These are phyloP conservation scores for Sarcodon sp. DNA, from an alignment of 768 basidiomycete genomes.

Conservation along the genomic window DNA sequence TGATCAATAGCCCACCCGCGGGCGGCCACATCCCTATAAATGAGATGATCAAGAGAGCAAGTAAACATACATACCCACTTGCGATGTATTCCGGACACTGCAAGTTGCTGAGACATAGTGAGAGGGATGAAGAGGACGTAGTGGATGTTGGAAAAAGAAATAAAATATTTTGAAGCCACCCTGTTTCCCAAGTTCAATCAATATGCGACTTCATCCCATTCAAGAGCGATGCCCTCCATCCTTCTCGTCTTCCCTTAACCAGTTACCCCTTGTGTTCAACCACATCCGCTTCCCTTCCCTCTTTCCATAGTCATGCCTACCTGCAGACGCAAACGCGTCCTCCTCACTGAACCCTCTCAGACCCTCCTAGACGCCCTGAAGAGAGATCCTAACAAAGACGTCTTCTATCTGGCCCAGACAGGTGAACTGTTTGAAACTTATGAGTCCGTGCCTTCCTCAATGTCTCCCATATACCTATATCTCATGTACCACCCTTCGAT, in stretches of 20 bases:
- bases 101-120: too few relatives aligned
- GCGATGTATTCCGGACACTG: too few relatives aligned
- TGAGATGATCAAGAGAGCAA: too few relatives aligned
- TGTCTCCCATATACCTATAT: conserved; percentile 12
- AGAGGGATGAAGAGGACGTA: too few relatives aligned
- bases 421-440: conserved; percentile 97
- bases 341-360: conserved; percentile 72
- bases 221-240: neutral
- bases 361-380: conserved; percentile 53
- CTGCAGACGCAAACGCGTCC: conserved; percentile 81
- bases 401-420: conserved; percentile 88
- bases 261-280: conserved; percentile 4
- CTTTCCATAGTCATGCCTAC: conserved; percentile 51
- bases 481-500: conserved; percentile 6
- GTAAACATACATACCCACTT: too few relatives aligned
- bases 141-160: too few relatives aligned
- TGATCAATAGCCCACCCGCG: too few relatives aligned
- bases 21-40: too few relatives aligned
- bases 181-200: too few relatives aligned
- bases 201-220: too few relatives aligned
- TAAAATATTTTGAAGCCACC: too few relatives aligned
- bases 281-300: conserved; percentile 7
- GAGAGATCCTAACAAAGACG: conserved; percentile 55
- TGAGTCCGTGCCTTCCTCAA: conserved; percentile 50
- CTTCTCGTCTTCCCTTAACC: conserved; percentile 8